Evolutionary conservation across 2,329 filamentous ascomycete genomes (phyloP).

Genomic region (Kalmusia sp.): DNA sequence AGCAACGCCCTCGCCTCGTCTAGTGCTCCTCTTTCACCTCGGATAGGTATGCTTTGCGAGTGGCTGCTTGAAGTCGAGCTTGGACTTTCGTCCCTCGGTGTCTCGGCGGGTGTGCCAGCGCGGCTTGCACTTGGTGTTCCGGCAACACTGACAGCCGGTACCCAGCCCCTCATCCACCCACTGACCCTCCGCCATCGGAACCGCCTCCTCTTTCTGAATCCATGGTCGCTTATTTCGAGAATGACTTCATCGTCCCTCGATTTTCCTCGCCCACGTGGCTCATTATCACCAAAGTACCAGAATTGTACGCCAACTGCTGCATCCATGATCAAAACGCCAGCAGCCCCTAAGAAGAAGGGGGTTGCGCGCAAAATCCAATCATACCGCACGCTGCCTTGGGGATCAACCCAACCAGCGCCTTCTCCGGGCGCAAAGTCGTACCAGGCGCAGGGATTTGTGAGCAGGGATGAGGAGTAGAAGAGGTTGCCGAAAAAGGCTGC

Average conservation of each 20-base stretch:
- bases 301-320: slow-evolving; percentile 70
- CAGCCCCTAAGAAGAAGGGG: slow-evolving; percentile 72
- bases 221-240: slow-evolving; percentile 51
- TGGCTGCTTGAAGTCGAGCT: slow-evolving; percentile 6
- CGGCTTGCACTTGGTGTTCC: slow-evolving; percentile 41
- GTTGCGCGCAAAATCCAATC: slow-evolving; percentile 66
- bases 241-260: slow-evolving; percentile 55
- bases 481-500: slow-evolving; percentile 73
- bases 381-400: slow-evolving; percentile 59
- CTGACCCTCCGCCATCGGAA: slow-evolving; percentile 65
- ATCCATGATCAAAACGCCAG: slow-evolving; percentile 69
- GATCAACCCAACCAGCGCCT: slow-evolving; percentile 66
- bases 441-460: slow-evolving; percentile 71
- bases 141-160: slow-evolving; percentile 58
- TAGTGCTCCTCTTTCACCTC: slow-evolving; percentile 27
- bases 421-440: slow-evolving; percentile 59
- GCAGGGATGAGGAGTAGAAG: slow-evolving; percentile 69
- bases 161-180: slow-evolving; percentile 73
- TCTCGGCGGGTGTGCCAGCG: slow-evolving; percentile 33
- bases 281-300: slow-evolving; percentile 61
- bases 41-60: slow-evolving; percentile 34
- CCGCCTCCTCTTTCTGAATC: slow-evolving; percentile 36
- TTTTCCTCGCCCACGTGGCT: slow-evolving; percentile 22
- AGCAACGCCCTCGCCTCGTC: slow-evolving; percentile 47
- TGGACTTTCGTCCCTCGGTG: slow-evolving; percentile 25